Evolutionary conservation across 768 basidiomycete species (phyloP), one percentile per base, ranked within the genome.

Genomic region (Paxillus involutus): DNA sequence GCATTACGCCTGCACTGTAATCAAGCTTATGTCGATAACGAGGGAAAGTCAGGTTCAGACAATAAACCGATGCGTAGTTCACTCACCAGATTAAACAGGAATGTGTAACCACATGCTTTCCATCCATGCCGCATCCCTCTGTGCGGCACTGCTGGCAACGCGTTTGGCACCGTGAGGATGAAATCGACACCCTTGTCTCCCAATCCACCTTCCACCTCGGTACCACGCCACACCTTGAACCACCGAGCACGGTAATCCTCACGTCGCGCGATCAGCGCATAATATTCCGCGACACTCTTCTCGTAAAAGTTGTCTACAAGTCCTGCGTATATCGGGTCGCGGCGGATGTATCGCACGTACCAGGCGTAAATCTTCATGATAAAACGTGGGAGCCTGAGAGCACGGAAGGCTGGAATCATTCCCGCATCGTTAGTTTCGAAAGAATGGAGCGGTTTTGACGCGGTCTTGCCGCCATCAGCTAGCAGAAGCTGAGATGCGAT

Each of bases 1-100:
- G 80, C 60, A 81, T 70, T 19, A 75, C 74, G 11, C 77, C 75
- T 1, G 76, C 75, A 10, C 71, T 65, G 52, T 77, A 75, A 53
- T 81, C 80, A 29, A 78, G 70, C 75, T 78, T 29, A 49, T 35
- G 40, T 32, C 21, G 32, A 17, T 29, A 6, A 45, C 10, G 11
- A 37, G 8, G 8, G 16, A 21, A 19, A 36, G 9, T 10, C 40
- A 39, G 9, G 13, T 12, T 35, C 26, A n/a, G 19, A n/a, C 12
- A 26, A 7, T 36, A 26, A 39, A 30, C 30, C n/a, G 5, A 21
- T 14, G 24, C 21, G 32, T 1, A 35, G 3, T 21, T 36, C 11
- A 63, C 79, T 50, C 43, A 86, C 86, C 61, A 89, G 58, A 55
- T 85, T 89, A 71, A 85, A 90, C 32, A 89, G 60, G 61, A 83